Evolutionary conservation across 2,329 filamentous ascomycete species (phyloP), one percentile per base, ranked within the genome.

Genomic region (Chrysoporthe cubensis): DNA sequence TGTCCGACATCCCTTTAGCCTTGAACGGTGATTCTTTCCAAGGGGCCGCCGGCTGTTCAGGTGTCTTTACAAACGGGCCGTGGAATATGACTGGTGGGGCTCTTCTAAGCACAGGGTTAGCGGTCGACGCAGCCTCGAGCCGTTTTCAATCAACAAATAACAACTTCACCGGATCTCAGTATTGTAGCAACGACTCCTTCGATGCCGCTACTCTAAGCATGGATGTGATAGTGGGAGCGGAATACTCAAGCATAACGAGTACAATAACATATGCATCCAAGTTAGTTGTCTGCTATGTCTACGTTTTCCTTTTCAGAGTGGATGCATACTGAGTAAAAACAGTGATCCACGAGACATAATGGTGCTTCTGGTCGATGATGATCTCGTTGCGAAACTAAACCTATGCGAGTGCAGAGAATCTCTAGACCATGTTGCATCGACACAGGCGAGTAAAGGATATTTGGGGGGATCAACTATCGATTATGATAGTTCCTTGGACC

Each of bases 111-210:
- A 56, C 61, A 14, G 48, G 48, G 4, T 32, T 7, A 9, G 61
- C 14, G 34, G 40, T 32, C 8, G 37, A 32, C 13, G 48, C 48
- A 4, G 26, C 48, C 4, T 11, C 11, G 11, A 34, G 21, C 18
- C 14, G 46, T 14, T 18, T 5, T 16, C 48, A 63, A n/a, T 56
- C 61, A 21, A 63, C 37, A 26, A 32, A 63, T n/a, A 63, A 63
- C n/a, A 42, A 54, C 16, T 37, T 42, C 21, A 21, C 6, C 2
- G 61, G 61, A 52, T 63, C 61, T 8, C 8, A 7, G 6, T 16
- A 14, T 4, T 63, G 61, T 18, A 48, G 61, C 2, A 21, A 13
- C 6, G 40, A n/a, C 11, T 63, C 61, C 2, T 56, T 43, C 16
- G 61, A 56, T 32, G 21, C 48, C 3, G 37, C 46, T 9, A 43